Evolutionary conservation across 768 basidiomycete genomes (phyloP), one percentile per base, ranked within the genome.

Genomic region (Naganishia antarctica): DNA sequence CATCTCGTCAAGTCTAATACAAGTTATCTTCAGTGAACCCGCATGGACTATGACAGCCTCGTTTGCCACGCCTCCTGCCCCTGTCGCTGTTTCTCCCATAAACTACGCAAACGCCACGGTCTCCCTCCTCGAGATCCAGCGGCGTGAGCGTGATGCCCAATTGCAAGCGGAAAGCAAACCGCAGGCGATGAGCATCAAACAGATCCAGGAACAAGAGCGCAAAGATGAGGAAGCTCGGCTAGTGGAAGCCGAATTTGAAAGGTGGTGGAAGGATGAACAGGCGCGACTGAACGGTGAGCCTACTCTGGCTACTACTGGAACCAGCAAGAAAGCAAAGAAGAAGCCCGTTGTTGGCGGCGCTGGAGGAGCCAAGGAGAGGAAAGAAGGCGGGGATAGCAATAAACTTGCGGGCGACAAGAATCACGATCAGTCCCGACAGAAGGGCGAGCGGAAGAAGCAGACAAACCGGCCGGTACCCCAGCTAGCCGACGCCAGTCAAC

Each of bases 81-180:
- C 68, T 8, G 43, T 69, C 15, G 63, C 68, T 1, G 45, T 66
- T 11, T 68, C 75, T 0, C 69, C 77, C 4, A 68, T 74, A 11
- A 69, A 81, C 26, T 57, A 57, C 57, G 8, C 68, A 18, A 49
- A 70, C n/a, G 70, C 48, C 8, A 63, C 70, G 0, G 80, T 86
- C 63, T 91, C 91, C 0, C 85, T 94, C 43, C 80, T 84, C 0
- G 89, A 86, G n/a, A 96, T 96, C 58, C 92, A 94, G 74, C 82
- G 85, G 73, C 79, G 86, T 46, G 88, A 92, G 74, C 81, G 83
- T 44, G 82, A 85, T 66, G 68, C 66, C 12, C 68, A 69, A 2
- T 18, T 29, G 16, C 83, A 86, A 63, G 79, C 78, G 67, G 68
- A 71, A 0, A 70, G 73, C 49, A 72, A 73, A 5, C 83, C 82